Percentiles rank a stretch among this genome's conserved stretches.
phyloP scores from a whole-genome alignment of 139 green algal genomes.

The Closterium sp. region DNA sequence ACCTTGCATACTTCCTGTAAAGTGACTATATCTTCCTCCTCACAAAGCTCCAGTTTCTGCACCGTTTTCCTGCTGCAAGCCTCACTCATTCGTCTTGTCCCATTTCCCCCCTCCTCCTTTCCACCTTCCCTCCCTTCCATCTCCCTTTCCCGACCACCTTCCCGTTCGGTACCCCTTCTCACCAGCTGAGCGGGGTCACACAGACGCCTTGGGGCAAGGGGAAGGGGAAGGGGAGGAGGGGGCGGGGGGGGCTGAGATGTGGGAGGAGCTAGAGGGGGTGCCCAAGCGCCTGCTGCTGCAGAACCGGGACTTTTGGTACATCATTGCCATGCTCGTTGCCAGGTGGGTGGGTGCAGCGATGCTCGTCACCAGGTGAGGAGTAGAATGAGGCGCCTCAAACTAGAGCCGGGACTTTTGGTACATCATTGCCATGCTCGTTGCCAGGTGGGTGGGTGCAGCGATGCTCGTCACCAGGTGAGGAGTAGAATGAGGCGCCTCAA shows the following conservation, averaged over 20 bases:
- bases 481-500: too few species aligned
- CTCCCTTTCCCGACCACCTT: too few species aligned
- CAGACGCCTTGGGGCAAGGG: background rate
- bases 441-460: too few species aligned
- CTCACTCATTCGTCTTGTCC: background rate
- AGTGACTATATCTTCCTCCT: too few species aligned
- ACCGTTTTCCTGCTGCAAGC: background rate
- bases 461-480: too few species aligned
- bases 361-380: too few species aligned
- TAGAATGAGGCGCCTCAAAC: too few species aligned
- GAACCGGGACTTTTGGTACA: conserved; percentile 24
- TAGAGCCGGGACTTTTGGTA: conserved; percentile 21
- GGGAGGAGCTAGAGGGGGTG: background rate
- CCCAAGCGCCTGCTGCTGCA: conserved; percentile 11
- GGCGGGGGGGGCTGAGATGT: background rate
- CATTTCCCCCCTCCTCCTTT: background rate
- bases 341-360: background rate
- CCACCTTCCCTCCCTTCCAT: background rate
- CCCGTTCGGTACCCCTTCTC: background rate
- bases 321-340: conserved; percentile 10
- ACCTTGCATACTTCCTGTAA: too few species aligned
- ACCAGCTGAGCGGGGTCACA: background rate
- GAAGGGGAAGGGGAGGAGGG: conserved; percentile 2
- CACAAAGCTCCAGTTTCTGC: background rate
- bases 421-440: background rate